A percentile compares a stretch with the other conserved stretches of the same genome.
Evolutionary conservation across 148 eudicot species (phyloP).

Genomic region (Camellia granthamiana): DNA sequence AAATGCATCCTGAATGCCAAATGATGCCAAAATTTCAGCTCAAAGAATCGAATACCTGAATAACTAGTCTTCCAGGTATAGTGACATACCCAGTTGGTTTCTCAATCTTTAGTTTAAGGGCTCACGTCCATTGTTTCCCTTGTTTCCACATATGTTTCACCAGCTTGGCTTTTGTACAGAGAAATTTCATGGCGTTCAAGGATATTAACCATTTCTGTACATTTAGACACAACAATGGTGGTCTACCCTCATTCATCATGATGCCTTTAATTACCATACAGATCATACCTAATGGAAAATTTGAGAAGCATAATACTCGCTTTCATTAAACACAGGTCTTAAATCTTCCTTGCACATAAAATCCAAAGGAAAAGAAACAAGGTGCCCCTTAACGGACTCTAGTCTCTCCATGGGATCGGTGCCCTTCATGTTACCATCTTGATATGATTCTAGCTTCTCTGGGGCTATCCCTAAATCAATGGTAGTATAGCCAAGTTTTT

Average conservation of each 20-base stretch:
- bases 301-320: constrained; percentile 96
- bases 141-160: not conserved
- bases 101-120: not conserved
- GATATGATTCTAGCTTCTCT: constrained; percentile 73
- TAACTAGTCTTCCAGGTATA: not conserved
- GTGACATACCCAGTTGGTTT: not conserved
- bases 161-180: not conserved
- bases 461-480: constrained; percentile 94
- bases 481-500: constrained; percentile 88
- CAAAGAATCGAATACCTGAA: not conserved
- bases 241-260: not conserved
- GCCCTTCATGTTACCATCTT: constrained; percentile 63
- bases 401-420: constrained; percentile 84
- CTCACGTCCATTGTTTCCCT: not conserved
- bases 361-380: constrained; percentile 89
- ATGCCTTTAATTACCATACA: not conserved
- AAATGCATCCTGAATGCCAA: not conserved
- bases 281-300: constrained; percentile 63
- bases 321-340: constrained; percentile 95
- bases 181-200: not conserved
- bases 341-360: constrained; percentile 94
- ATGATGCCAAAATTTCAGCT: constrained; percentile 1
- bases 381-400: constrained; percentile 78
- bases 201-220: constrained; percentile 7
- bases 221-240: not conserved